These are phyloP conservation scores for Pichiaceae sp. DNA, from an alignment of 1,139 yeast species.

Conservation along the genomic window DNA sequence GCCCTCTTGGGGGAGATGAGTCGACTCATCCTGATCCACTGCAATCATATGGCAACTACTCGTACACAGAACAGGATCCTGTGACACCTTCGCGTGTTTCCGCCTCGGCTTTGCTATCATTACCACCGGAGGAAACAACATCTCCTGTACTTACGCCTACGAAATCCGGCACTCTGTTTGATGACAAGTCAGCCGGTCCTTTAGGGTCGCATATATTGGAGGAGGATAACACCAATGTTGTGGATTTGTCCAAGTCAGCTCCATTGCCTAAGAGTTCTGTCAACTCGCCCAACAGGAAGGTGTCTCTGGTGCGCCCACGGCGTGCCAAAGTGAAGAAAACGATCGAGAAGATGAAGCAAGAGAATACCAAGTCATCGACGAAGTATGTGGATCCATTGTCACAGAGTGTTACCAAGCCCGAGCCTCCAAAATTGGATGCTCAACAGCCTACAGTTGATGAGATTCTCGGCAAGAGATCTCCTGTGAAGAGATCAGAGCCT, in stretches of 20 bases:
- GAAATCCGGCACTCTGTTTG: not conserved
- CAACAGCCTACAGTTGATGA: not conserved
- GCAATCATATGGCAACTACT: conserved; percentile 1
- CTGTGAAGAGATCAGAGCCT: not conserved
- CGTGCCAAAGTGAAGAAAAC: conserved; percentile 27
- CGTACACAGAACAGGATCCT: not conserved
- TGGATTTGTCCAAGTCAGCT: not conserved
- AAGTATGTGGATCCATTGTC: not conserved
- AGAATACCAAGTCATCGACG: conserved; percentile 6
- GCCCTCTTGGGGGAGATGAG: not conserved
- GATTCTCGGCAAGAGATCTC: not conserved
- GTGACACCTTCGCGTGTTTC: not conserved
- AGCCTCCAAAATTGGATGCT: not conserved
- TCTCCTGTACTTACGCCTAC: not conserved
- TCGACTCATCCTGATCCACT: not conserved
- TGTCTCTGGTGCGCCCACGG: conserved; percentile 34
- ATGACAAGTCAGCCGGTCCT: not conserved
- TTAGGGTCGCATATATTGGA: not conserved
- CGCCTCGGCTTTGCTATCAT: conserved; percentile 1
- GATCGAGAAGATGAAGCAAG: not conserved
- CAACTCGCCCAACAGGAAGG: conserved; percentile 28
- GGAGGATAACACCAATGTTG: not conserved
- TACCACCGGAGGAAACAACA: not conserved
- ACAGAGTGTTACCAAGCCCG: not conserved
- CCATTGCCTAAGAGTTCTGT: not conserved